Evolutionary conservation across 148 eudicot genomes (phyloP).

Genomic region (Rhododendron vialii): DNA sequence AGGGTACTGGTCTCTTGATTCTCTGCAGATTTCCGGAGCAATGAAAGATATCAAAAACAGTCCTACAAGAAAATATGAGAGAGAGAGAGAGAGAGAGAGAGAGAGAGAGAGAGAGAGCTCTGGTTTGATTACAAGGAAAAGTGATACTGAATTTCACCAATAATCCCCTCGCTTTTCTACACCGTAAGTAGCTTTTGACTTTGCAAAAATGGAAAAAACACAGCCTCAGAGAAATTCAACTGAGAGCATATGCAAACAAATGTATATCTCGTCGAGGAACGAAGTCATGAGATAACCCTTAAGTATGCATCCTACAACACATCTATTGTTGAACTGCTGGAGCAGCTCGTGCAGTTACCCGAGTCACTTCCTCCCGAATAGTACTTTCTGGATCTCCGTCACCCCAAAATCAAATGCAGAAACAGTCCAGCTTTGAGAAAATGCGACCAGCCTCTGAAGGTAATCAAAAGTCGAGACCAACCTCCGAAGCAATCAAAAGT

Average conservation of each 20-base stretch:
- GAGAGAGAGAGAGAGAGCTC: background rate
- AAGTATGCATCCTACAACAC: background rate
- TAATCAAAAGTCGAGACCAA: slow-evolving; percentile 1
- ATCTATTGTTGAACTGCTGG: background rate
- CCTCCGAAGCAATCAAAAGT: slow-evolving; percentile 2
- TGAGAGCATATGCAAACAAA: background rate
- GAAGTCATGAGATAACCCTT: background rate
- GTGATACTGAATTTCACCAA: background rate
- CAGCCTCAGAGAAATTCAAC: background rate
- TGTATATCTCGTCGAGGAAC: background rate
- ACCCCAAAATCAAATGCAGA: background rate
- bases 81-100: background rate
- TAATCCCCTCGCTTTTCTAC: background rate
- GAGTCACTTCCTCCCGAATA: background rate
- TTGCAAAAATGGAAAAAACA: background rate
- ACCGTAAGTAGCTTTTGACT: background rate
- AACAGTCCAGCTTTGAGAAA: slow-evolving; percentile 6
- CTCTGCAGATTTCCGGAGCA: background rate
- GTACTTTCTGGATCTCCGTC: background rate
- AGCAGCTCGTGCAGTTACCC: background rate
- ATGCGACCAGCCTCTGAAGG: slow-evolving; percentile 4
- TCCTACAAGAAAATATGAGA: background rate
- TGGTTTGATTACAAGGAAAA: background rate
- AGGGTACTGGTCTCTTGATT: background rate
- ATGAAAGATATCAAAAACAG: background rate